A percentile compares a stretch with the other conserved stretches of the same genome.
Evolutionary conservation across 768 basidiomycete genomes (phyloP).

Genomic region (Phallus indusiatus): DNA sequence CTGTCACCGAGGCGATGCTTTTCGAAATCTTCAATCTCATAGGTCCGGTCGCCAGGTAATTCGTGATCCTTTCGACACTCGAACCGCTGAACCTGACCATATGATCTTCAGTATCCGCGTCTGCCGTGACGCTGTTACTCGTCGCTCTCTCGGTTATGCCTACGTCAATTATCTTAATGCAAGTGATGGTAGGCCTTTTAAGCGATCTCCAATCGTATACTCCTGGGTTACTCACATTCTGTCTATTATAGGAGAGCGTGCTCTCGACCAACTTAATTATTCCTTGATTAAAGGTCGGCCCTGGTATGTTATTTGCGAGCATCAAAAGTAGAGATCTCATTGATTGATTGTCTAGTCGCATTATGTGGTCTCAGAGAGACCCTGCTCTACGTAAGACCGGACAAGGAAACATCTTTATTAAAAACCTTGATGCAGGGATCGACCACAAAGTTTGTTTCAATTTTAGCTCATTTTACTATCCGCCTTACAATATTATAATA

Average conservation of each 20-base stretch:
- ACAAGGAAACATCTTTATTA: conserved; percentile 99
- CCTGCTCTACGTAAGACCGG: conserved; percentile 98
- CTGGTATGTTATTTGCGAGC: conserved; percentile 43
- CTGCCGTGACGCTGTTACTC: conserved; percentile 98
- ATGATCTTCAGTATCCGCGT: conserved; percentile 75
- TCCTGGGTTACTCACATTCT: conserved; percentile 8
- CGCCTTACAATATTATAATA: conserved; percentile 20
- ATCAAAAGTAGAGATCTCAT: background rate
- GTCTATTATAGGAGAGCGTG: conserved; percentile 70
- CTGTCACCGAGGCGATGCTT: conserved; percentile 98
- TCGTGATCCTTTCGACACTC: background rate
- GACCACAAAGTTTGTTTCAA: conserved; percentile 77
- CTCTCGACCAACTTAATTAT: conserved; percentile 98
- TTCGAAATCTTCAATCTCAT: conserved; percentile 99
- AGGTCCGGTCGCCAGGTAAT: conserved; percentile 94
- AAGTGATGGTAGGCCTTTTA: conserved; percentile 60
- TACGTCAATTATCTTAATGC: conserved; percentile 99
- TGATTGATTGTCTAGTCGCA: conserved; percentile 51
- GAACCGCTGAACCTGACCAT: background rate
- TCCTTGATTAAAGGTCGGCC: conserved; percentile 97
- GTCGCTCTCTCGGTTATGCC: conserved; percentile 98
- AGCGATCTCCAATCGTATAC: background rate
- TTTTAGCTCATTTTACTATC: background rate
- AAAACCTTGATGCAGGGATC: conserved; percentile 94
- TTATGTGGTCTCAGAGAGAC: conserved; percentile 99